Evolutionary conservation across 2,329 filamentous ascomycete genomes (phyloP), one percentile per base, ranked within the genome.

Genomic region (Diaporthe vaccinii): DNA sequence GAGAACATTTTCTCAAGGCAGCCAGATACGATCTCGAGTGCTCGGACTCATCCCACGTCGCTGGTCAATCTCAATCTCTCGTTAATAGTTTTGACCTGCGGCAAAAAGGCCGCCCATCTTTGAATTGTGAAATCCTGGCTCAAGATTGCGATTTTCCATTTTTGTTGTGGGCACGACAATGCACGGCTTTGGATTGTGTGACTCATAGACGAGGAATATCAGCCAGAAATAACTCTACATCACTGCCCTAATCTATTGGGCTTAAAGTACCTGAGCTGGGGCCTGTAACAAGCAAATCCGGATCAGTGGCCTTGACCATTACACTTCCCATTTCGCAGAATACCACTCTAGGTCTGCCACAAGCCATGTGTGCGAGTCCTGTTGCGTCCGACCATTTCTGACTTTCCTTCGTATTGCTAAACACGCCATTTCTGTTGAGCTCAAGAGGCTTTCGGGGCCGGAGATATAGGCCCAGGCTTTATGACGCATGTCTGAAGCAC

Each of bases 381-480:
- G 31, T 39, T 22, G 31, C 15, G 4, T 28, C n/a, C 34, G 17
- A 41, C 3, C 49, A 31, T 39, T 28, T 14, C 46, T 69, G 25
- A 55, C 2, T 22, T 69, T 41, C 65, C 34, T 28, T 55, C 49
- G 34, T 15, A 7, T 31, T 36, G 39, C 31, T 20, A 74, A 53
- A 25, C 53, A 74, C 2, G 65, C 73, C 20, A 15, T 17, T 57
- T 75, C 73, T 25, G 67, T 62, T 28, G 57, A 53, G 28, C 36
- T 72, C 36, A 72, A 65, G 6, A 75, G 57, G 10, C 73, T 46
- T 34, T 72, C 67, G 3, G 73, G 73, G 4, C 73, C 73, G 4
- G 73, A 75, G 4, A 75, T n/a, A 4, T 75, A 75, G 1, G 65
- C 68, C 73, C 73, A 75, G 22, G 73, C 73, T 46, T 44, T 70